Percentiles rank a stretch among this genome's conserved stretches.
phyloP scores from a whole-genome alignment of 1,284 basidiomycete species.

The Heterobasidion irregulare region DNA sequence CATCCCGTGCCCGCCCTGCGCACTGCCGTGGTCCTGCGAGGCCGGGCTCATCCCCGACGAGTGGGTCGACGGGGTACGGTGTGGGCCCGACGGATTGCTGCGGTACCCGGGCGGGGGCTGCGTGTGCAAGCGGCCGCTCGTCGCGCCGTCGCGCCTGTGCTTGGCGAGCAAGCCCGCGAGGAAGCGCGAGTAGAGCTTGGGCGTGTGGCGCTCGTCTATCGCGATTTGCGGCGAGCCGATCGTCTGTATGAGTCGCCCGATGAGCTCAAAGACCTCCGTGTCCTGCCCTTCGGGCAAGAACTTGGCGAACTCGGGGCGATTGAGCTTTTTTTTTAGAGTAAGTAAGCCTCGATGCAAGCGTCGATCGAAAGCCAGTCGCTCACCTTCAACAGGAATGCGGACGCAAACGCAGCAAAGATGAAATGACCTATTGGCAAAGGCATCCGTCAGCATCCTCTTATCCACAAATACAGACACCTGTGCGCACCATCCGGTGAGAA shows the following conservation, averaged over 20 bases:
- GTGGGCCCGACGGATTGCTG: slow-evolving; percentile 11
- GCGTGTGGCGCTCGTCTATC: slow-evolving; percentile 76
- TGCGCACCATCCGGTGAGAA: slow-evolving; percentile 70
- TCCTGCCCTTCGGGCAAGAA: slow-evolving; percentile 56
- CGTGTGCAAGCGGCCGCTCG: slow-evolving; percentile 36
- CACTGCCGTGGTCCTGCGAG: neutral
- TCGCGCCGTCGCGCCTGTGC: slow-evolving; percentile 55
- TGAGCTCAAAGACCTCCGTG: slow-evolving; percentile 61
- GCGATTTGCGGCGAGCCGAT: slow-evolving; percentile 67
- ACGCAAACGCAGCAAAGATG: slow-evolving; percentile 79
- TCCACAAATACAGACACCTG: neutral
- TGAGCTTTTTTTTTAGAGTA: no score
- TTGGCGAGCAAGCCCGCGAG: slow-evolving; percentile 58
- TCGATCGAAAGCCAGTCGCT: slow-evolving; percentile 7
- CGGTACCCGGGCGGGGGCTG: slow-evolving; percentile 29
- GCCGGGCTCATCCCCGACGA: neutral
- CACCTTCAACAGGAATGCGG: slow-evolving; percentile 77
- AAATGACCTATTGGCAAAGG: no score
- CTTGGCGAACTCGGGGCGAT: slow-evolving; percentile 63
- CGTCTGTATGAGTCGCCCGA: slow-evolving; percentile 63
- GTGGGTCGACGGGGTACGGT: neutral
- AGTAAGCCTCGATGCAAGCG: neutral
- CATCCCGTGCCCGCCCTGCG: neutral
- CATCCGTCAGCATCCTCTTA: neutral
- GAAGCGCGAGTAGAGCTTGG: slow-evolving; percentile 75